Evolutionary conservation across 192 early-diverging fungal genomes (phyloP), one percentile per base, ranked within the genome.

Genomic region (Tieghemiomyces parasiticus): DNA sequence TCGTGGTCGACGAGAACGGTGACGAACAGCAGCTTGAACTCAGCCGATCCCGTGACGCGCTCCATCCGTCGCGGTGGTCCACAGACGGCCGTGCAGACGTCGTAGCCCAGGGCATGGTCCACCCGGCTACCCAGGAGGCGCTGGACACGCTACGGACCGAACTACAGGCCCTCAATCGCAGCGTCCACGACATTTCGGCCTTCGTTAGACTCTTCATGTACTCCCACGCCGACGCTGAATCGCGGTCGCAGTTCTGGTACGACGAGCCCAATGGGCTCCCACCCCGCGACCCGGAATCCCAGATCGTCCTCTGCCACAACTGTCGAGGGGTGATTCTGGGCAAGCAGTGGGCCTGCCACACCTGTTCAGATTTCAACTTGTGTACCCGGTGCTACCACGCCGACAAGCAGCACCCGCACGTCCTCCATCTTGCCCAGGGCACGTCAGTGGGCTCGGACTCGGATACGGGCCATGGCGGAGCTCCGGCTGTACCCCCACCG

Each of bases 311-410:
- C n/a, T 58, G 55, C 35, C 16, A 28, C n/a, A 19, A 38, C 14
- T 58, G 55, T 30, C 55, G 55, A 3, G 32, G 33, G 33, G 55
- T 58, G 34, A 58, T 58, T 12, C 32, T 58, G 6, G 55, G 55
- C 2, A 4, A 16, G 33, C 31, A 38, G 10, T 58, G 55, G 55
- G 35, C 13, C 4, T 58, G 55, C n/a, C 22, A 30, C 31, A 9
- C 34, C 10, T 58, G 55, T 58, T 12, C 55, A 19, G 33, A 34
- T 19, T 58, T n/a, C n/a, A 8, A 28, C 1, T 30, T 54, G 14
- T 54, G 52, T 16, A 20, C n/a, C 29, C 20, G 32, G 32, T 54
- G 52, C 52, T 25, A 25, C 52, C 52, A 54, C 14, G 8, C 26
- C 28, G 14, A 26, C 26, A 25, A 54, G 9, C 19, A 30, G 9